phyloP scores from a whole-genome alignment of 1,139 yeast genomes.

The Taiozyma sp. region DNA sequence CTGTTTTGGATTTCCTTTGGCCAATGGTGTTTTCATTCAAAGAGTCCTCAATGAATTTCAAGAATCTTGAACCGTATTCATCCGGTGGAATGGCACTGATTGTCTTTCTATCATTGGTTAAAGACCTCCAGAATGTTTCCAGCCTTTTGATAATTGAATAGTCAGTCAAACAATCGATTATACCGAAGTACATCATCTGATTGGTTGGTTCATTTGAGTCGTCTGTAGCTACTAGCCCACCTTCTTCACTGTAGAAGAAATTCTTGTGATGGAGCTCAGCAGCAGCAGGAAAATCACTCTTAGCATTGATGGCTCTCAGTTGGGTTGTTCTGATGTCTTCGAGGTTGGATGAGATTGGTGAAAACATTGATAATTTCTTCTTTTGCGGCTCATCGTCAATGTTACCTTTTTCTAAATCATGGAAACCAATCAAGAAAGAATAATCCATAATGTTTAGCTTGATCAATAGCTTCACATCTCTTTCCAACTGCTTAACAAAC shows the following conservation, averaged over 20 bases:
- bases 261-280: constrained; percentile 44
- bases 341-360: constrained; percentile 29
- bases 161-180: constrained; percentile 88
- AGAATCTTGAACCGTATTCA: constrained; percentile 87
- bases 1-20: constrained; percentile 8
- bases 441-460: constrained; percentile 91
- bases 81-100: constrained; percentile 87
- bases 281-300: constrained; percentile 33
- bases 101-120: constrained; percentile 61
- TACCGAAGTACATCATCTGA: constrained; percentile 83
- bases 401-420: constrained; percentile 61
- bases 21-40: constrained; percentile 19
- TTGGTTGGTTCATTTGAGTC: constrained; percentile 52
- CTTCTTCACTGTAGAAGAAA: constrained; percentile 75
- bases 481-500: constrained; percentile 63
- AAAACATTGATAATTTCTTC: constrained; percentile 42
- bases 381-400: constrained; percentile 29
- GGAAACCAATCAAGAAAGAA: constrained; percentile 82
- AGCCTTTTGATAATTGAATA: constrained; percentile 71
- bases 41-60: constrained; percentile 47
- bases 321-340: constrained; percentile 42
- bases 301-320: constrained; percentile 39
- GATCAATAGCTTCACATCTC: constrained; percentile 70
- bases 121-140: constrained; percentile 82
- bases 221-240: constrained; percentile 79